Evolutionary conservation across 2,329 filamentous ascomycete genomes (phyloP).

Genomic region (Pseudogymnoascus sp.): DNA sequence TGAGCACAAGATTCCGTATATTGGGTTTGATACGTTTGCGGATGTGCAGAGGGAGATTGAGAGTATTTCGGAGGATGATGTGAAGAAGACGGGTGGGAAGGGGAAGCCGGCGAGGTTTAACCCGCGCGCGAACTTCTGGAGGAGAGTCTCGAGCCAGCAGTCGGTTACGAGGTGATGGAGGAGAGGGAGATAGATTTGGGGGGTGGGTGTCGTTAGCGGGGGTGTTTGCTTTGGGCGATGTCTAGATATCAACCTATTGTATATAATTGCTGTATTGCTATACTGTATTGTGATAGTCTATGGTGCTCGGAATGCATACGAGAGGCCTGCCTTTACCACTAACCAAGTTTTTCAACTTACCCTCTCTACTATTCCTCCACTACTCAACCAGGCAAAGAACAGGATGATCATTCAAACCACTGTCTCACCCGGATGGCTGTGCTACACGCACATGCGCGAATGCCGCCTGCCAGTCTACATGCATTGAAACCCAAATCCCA

Average conservation of each 20-base stretch:
- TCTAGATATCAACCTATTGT: background rate
- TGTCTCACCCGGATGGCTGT: background rate
- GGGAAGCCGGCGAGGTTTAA: constrained; percentile 59
- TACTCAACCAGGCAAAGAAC: background rate
- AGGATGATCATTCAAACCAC: background rate
- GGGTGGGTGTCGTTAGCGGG: background rate
- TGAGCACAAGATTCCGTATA: constrained; percentile 54
- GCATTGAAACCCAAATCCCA: constrained; percentile 4
- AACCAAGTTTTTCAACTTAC: background rate
- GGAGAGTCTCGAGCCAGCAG: constrained; percentile 52
- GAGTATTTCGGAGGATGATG: constrained; percentile 52
- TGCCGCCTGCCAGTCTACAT: background rate
- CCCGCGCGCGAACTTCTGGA: constrained; percentile 63
- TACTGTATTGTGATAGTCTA: background rate
- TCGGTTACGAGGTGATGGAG: background rate
- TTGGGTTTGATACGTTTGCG: constrained; percentile 59
- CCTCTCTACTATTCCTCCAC: background rate
- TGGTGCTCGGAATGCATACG: background rate
- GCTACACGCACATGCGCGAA: background rate
- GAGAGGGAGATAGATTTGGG: background rate
- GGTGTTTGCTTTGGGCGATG: background rate
- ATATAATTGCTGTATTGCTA: background rate
- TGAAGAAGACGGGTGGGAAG: constrained; percentile 52
- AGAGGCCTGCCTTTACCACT: background rate
- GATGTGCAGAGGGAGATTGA: constrained; percentile 58